Evolutionary conservation across 495 filamentous ascomycete genomes (phyloP).

Genomic region (Xylaria grammica): DNA sequence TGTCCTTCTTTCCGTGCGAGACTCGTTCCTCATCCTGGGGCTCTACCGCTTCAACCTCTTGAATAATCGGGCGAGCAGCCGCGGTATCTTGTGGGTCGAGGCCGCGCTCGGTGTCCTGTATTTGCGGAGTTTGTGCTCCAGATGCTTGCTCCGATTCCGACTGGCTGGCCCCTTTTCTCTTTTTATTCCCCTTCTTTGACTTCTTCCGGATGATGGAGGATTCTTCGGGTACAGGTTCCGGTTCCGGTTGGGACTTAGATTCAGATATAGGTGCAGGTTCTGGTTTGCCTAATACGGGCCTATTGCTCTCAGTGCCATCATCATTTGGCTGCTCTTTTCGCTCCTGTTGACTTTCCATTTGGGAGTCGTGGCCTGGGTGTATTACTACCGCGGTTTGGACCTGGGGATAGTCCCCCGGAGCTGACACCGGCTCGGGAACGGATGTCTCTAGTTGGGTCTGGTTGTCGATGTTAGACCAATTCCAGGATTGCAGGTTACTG

Average conservation of each 20-base stretch:
- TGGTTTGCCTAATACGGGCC: not conserved
- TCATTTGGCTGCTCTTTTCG: constrained; percentile 39
- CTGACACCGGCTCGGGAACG: constrained; percentile 16
- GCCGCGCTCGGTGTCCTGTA: constrained; percentile 33
- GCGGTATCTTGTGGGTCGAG: constrained; percentile 34
- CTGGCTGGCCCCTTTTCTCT: constrained; percentile 39
- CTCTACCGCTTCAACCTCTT: constrained; percentile 37
- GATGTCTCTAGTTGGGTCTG: constrained; percentile 16
- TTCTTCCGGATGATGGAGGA: constrained; percentile 27
- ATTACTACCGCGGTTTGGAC: not conserved
- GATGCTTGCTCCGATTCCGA: constrained; percentile 28
- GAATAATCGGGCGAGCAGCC: constrained; percentile 33
- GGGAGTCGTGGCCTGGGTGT: not conserved
- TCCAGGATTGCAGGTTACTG: constrained; percentile 26
- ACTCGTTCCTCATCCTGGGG: constrained; percentile 33
- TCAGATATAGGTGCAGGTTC: constrained; percentile 22
- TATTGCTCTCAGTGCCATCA: not conserved
- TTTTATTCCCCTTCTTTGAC: constrained; percentile 37
- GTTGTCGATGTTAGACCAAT: constrained; percentile 23
- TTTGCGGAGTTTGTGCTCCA: constrained; percentile 27
- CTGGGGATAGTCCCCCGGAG: constrained; percentile 13
- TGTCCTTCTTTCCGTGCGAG: constrained; percentile 46
- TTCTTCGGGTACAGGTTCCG: constrained; percentile 19
- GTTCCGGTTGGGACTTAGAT: constrained; percentile 18
- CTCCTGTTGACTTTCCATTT: not conserved